phyloP scores from a whole-genome alignment of 1,284 basidiomycete species.

The Anthracocystis panici-leucophaei region DNA sequence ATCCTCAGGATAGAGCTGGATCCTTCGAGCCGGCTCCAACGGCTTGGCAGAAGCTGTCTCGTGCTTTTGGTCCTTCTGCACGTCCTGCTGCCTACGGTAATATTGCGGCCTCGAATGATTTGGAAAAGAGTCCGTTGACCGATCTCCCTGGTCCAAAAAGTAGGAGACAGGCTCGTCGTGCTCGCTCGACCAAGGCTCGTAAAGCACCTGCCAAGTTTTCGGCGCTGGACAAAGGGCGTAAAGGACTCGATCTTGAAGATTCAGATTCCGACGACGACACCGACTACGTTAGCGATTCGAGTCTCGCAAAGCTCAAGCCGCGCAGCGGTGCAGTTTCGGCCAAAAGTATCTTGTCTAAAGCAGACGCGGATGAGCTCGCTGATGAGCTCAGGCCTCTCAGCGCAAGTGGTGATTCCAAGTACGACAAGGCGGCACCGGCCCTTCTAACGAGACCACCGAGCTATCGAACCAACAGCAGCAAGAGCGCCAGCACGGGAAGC shows the following conservation, averaged over 20 bases:
- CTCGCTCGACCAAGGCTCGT: conserved; percentile 20
- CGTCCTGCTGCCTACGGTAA: conserved; percentile 55
- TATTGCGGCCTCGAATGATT: conserved; percentile 22
- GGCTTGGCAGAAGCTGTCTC: conserved; percentile 41
- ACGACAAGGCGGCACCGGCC: conserved; percentile 14
- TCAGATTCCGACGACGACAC: conserved; percentile 42
- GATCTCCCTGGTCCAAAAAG: conserved; percentile 19
- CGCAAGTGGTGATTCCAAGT: conserved; percentile 20
- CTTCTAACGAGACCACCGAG: conserved; percentile 37
- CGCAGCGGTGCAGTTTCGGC: conserved; percentile 20
- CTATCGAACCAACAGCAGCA: conserved; percentile 47
- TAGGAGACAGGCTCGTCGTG: conserved; percentile 14
- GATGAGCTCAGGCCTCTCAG: conserved; percentile 26
- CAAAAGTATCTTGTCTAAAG: conserved; percentile 19
- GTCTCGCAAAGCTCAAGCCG: conserved; percentile 16
- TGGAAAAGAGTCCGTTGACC: conserved; percentile 37
- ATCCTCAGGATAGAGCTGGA: conserved; percentile 38
- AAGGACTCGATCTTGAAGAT: conserved; percentile 24
- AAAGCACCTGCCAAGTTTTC: conserved; percentile 56
- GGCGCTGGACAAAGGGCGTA: conserved; percentile 29
- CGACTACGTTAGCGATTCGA: conserved; percentile 51
- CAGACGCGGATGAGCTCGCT: conserved; percentile 25
- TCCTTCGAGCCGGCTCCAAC: conserved; percentile 57
- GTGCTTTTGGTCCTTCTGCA: conserved; percentile 23
- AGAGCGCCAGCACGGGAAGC: conserved; percentile 17